Evolutionary conservation across 2,329 filamentous ascomycete genomes (phyloP), one percentile per base, ranked within the genome.

Genomic region (Tolypocladium inflatum): DNA sequence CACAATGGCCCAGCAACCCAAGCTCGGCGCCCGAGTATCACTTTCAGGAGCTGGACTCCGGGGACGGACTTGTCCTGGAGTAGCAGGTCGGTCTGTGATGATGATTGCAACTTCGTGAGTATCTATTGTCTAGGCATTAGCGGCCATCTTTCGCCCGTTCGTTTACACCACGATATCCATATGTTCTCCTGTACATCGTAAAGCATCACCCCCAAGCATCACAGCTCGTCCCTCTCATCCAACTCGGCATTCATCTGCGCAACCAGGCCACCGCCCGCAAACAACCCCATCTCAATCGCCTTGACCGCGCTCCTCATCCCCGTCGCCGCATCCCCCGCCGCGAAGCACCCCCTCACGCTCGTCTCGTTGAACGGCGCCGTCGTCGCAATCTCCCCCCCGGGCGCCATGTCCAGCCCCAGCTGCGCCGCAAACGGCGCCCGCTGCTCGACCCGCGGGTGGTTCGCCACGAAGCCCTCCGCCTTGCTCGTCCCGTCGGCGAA

Each of bases 1-100:
- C 30, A 71, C 70, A 64, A 68, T 70, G 66, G 64, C 68, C 33
- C 79, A 82, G 65, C 84, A 87, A 67, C 71, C 87, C 39, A 88
- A 88, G 61, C 76, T 87, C 19, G 85, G 85, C 2, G 85, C 79
- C 74, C 11, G 69, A 73, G 1, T 76, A 78, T 55, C 70, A 71
- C 17, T 85, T 82, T 68, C 70, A 76, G 6, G 79, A 83, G 58
- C 66, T 86, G 55, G 74, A 70, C 3, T 85, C 83, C 61, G 83
- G 83, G 0, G 80, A 85, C 65, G 80, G 76, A 56, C 66, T 80
- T 52, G 65, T 85, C 3, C 64, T 86, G 58, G 67, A 71, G 43
- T 81, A 43, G 15, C n/a, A 38, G 17, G 13, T 17, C 13, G 17
- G 17, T 30, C 13, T 7, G 5, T 26, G 6, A n/a, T 23, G 11